A percentile compares a stretch with the other conserved stretches of the same genome.
Evolutionary conservation across 768 basidiomycete genomes (phyloP).

Genomic region (Leucosporidium yakuticum): DNA sequence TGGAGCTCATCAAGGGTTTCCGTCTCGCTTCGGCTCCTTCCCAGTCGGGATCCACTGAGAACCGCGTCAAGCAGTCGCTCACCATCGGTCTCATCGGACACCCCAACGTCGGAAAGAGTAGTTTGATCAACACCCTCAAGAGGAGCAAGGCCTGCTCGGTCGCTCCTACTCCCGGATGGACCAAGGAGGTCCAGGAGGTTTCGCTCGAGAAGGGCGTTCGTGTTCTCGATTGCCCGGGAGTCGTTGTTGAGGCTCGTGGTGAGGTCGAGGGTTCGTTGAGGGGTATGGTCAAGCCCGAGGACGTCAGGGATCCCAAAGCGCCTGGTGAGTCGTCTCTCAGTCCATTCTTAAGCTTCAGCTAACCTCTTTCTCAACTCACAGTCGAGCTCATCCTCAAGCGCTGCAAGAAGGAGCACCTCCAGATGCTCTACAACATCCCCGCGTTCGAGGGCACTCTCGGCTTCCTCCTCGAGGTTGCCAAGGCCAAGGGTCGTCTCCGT

Average conservation of each 20-base stretch:
- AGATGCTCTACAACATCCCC: constrained; percentile 79
- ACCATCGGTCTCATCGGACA: constrained; percentile 91
- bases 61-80: constrained; percentile 41
- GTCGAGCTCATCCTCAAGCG: constrained; percentile 80
- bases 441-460: constrained; percentile 64
- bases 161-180: constrained; percentile 90
- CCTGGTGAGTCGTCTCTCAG: constrained; percentile 59
- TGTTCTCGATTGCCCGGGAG: constrained; percentile 92
- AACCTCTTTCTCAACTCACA: constrained; percentile 39
- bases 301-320: constrained; percentile 80
- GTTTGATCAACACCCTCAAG: constrained; percentile 86
- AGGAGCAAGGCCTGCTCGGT: constrained; percentile 87
- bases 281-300: constrained; percentile 53
- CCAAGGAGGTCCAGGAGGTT: constrained; percentile 81
- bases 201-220: constrained; percentile 87
- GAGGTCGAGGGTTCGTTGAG: constrained; percentile 40
- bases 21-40: constrained; percentile 13
- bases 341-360: background rate
- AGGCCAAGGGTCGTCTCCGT: constrained; percentile 71
- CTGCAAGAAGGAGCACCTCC: constrained; percentile 63
- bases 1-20: constrained; percentile 40
- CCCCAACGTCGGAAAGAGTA: constrained; percentile 96
- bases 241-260: constrained; percentile 60
- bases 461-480: constrained; percentile 82
- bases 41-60: constrained; percentile 10